Evolutionary conservation across 495 filamentous ascomycete genomes (phyloP).

Genomic region (Penicillium silybi): DNA sequence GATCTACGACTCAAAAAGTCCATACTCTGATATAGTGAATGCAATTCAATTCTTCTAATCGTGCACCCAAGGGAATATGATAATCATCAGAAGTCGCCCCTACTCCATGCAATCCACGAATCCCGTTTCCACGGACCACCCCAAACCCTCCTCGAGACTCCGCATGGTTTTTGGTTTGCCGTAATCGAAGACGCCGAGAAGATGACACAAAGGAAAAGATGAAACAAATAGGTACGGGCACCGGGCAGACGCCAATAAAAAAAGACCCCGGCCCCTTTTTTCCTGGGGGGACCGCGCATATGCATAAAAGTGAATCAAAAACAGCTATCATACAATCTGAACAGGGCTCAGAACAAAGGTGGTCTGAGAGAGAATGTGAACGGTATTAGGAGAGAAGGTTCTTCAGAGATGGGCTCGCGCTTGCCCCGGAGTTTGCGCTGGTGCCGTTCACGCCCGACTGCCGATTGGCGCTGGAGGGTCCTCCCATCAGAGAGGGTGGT

Average conservation of each 20-base stretch:
- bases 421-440: slow-evolving; percentile 48
- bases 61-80: slow-evolving; percentile 13
- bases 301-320: slow-evolving; percentile 15
- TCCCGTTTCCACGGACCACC: slow-evolving; percentile 7
- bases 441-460: slow-evolving; percentile 35
- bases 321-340: slow-evolving; percentile 26
- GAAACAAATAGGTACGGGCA: slow-evolving; percentile 10
- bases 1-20: neutral
- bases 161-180: slow-evolving; percentile 9
- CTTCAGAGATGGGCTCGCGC: slow-evolving; percentile 70
- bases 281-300: slow-evolving; percentile 19
- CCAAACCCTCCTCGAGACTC: slow-evolving; percentile 10
- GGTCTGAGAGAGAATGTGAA: neutral
- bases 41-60: slow-evolving; percentile 22
- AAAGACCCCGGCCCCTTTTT: slow-evolving; percentile 13
- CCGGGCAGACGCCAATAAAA: slow-evolving; percentile 1
- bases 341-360: slow-evolving; percentile 1
- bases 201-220: slow-evolving; percentile 7
- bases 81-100: slow-evolving; percentile 22
- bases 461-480: slow-evolving; percentile 25
- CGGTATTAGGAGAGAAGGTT: slow-evolving; percentile 62
- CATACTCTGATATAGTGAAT: neutral
- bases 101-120: slow-evolving; percentile 28
- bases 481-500: slow-evolving; percentile 21
- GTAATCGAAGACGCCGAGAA: slow-evolving; percentile 23